Evolutionary conservation across 805 yeast species (phyloP).

Genomic region (Monosporozyma unispora): DNA sequence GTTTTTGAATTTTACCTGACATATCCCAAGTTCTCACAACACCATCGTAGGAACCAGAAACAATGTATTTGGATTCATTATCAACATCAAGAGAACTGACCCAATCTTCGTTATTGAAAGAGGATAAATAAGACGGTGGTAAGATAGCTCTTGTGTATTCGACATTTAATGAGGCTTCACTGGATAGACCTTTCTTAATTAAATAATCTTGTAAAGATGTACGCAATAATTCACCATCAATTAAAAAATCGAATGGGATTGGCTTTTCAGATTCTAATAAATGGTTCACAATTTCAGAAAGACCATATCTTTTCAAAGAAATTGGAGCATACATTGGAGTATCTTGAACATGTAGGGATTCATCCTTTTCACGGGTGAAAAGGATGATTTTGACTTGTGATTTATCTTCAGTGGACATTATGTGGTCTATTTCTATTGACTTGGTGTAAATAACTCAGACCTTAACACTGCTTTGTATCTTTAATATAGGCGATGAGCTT

Average conservation of each 20-base stretch:
- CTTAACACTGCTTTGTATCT: background rate
- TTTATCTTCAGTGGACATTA: constrained; percentile 28
- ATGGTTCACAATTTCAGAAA: constrained; percentile 93
- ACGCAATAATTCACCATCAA: constrained; percentile 75
- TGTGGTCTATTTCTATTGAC: background rate
- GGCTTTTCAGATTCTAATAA: constrained; percentile 52
- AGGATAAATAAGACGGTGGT: constrained; percentile 88
- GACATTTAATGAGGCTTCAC: constrained; percentile 67
- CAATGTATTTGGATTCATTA: constrained; percentile 38
- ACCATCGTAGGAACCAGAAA: constrained; percentile 92
- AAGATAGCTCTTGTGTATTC: constrained; percentile 89
- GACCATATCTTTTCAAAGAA: constrained; percentile 76
- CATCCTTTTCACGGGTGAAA: constrained; percentile 79
- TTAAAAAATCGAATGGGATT: constrained; percentile 86
- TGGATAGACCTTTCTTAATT: constrained; percentile 64
- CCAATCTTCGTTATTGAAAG: constrained; percentile 94
- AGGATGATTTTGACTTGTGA: constrained; percentile 75
- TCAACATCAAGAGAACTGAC: constrained; percentile 54
- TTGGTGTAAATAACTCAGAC: background rate
- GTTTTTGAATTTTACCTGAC: constrained; percentile 72
- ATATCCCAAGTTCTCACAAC: constrained; percentile 81
- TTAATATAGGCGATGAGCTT: constrained; percentile 10
- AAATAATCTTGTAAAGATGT: constrained; percentile 74
- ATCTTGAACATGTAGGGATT: constrained; percentile 59
- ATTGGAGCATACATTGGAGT: constrained; percentile 85